Base-by-base conservation (phyloP, 352 stramenopile species). In the Globisporangium spinosum region DNA sequence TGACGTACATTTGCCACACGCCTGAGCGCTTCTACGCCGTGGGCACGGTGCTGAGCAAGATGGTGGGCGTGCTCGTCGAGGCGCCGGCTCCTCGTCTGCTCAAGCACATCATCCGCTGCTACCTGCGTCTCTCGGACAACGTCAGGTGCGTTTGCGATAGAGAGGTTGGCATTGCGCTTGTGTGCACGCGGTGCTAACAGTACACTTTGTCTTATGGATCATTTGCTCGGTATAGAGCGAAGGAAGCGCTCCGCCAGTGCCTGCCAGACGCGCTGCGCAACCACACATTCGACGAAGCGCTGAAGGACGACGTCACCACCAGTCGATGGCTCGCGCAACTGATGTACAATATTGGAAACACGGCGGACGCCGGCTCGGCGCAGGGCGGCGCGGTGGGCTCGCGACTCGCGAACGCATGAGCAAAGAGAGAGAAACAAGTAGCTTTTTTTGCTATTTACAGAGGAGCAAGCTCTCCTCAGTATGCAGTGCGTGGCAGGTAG, bases 41-140 rank as follows among this genome's bases (percentile, higher is more conserved):
- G 4, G 80, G 85, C 12, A 93, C 95, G 0, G 97, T 99, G 34
- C 81, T 99, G 20, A 92, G 85, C 67, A 99, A 99, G 76, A 99
- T 99, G 97, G 96, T 99, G 32, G 82, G 89, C 20, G 82, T 91
- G 58, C 80, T 99, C 29, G 91, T 98, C 20, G 88, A 98, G 45
- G 87, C 90, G 29, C 97, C 97, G 4, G 97, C 91, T 5, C 94
- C 97, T 15, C 85, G 98, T 5, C 80, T 99, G 54, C 89, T 99
- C 64, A 99, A 99, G 80, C 98, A 99, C 86, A 98, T 99, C 59
- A 97, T 99, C 43, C 92, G 97, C 40, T 99, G 98, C 85, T 99
- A 99, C 77, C 76, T 99, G 38, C 89, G 98, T 59, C 86, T 99
- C 20, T 93, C 89, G 53, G 88, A 95, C 64, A 94, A 95, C 73